A percentile compares a stretch with the other conserved stretches of the same genome.
These are phyloP conservation scores for Suhomyces taliae DNA, from an alignment of 1,139 yeast species.

Conservation along the genomic window DNA sequence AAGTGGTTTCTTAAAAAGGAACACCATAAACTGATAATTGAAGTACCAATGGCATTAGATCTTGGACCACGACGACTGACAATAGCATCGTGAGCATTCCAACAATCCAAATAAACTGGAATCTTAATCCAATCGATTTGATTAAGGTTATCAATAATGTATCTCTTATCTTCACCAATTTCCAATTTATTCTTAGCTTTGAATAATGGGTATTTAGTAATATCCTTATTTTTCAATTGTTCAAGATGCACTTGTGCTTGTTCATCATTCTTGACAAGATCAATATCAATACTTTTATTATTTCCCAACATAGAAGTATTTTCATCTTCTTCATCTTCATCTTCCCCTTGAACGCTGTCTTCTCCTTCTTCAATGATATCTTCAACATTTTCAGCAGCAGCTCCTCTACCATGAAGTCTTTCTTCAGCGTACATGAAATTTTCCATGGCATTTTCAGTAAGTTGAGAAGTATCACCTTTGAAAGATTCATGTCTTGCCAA, in stretches of 20 bases:
- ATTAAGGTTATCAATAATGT: constrained; percentile 53
- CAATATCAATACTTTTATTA: constrained; percentile 19
- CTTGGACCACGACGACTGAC: constrained; percentile 65
- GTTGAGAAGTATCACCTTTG: constrained; percentile 44
- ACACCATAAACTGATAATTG: constrained; percentile 54
- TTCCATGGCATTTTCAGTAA: constrained; percentile 41
- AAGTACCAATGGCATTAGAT: constrained; percentile 54
- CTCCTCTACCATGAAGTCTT: constrained; percentile 17
- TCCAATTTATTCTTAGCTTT: constrained; percentile 30
- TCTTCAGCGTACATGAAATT: constrained; percentile 42
- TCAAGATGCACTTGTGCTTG: constrained; percentile 19
- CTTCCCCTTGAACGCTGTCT: constrained; percentile 14
- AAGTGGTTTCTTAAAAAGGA: constrained; percentile 43
- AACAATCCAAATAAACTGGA: constrained; percentile 61
- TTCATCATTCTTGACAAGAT: constrained; percentile 29
- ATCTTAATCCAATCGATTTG: constrained; percentile 62
- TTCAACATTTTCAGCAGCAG: constrained; percentile 3
- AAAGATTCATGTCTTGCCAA: constrained; percentile 37
- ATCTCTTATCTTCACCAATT: constrained; percentile 40
- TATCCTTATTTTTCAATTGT: constrained; percentile 20
- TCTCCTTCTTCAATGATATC: constrained; percentile 16
- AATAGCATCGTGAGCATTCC: constrained; percentile 74
- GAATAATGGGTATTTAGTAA: constrained; percentile 31
- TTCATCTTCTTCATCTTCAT: constrained; percentile 10
- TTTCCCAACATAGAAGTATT: constrained; percentile 3